phyloP scores from a whole-genome alignment of 1,284 basidiomycete genomes.

The Ganoderma lingzhi region DNA sequence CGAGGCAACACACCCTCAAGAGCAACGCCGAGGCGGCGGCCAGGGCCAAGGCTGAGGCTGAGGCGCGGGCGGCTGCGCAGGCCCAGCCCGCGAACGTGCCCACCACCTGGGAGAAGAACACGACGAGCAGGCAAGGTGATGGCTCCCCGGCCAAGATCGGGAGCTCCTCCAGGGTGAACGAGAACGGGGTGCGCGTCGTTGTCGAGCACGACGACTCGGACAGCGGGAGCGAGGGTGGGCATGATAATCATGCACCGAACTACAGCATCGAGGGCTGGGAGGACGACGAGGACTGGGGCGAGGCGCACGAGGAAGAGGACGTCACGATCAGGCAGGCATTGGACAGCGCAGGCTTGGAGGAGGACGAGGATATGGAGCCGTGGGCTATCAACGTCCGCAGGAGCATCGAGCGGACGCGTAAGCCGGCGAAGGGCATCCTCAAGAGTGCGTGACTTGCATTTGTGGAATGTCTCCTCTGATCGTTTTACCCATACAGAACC shows the following conservation, averaged over 20 bases:
- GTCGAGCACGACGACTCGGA: slow-evolving; percentile 74
- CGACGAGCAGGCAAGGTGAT: slow-evolving; percentile 59
- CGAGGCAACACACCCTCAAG: slow-evolving; percentile 88
- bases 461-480: slow-evolving; percentile 34
- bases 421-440: slow-evolving; percentile 86
- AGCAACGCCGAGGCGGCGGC: slow-evolving; percentile 85
- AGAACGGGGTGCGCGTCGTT: slow-evolving; percentile 73
- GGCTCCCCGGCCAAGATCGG: slow-evolving; percentile 52
- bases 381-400: slow-evolving; percentile 77
- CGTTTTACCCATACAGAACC: slow-evolving; percentile 32
- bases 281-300: slow-evolving; percentile 71
- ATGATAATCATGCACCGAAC: slow-evolving; percentile 51
- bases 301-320: slow-evolving; percentile 79
- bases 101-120: slow-evolving; percentile 83
- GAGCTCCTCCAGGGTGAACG: slow-evolving; percentile 56
- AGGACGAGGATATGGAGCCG: slow-evolving; percentile 67
- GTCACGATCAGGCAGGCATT: slow-evolving; percentile 71
- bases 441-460: slow-evolving; percentile 70
- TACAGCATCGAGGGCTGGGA: slow-evolving; percentile 69
- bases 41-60: slow-evolving; percentile 66
- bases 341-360: slow-evolving; percentile 55
- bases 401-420: slow-evolving; percentile 68
- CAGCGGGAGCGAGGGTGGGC: slow-evolving; percentile 56
- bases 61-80: slow-evolving; percentile 47
- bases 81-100: slow-evolving; percentile 52